These are phyloP conservation scores for Cucurbita moschata DNA, from an alignment of 306 rosid genomes.

Conservation along the genomic window DNA sequence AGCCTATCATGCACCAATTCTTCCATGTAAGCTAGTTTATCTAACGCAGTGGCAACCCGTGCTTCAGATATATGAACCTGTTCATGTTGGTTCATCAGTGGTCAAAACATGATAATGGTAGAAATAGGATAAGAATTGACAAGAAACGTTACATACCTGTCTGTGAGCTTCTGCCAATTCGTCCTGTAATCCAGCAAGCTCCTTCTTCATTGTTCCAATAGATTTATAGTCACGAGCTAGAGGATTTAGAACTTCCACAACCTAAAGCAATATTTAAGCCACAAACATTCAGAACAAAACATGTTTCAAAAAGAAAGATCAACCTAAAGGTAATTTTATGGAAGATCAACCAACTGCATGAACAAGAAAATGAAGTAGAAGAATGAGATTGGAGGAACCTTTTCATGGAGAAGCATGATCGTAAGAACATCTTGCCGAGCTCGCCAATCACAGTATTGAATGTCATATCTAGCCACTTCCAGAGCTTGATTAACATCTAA, in stretches of 20 bases:
- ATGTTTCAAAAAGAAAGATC: neutral
- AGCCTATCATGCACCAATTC: constrained; percentile 77
- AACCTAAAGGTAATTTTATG: neutral
- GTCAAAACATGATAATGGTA: neutral
- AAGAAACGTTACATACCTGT: constrained; percentile 35
- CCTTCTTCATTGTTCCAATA: constrained; percentile 83
- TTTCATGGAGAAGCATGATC: constrained; percentile 93
- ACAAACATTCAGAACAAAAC: neutral
- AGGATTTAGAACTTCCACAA: constrained; percentile 72
- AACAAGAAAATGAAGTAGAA: neutral
- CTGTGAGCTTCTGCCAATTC: constrained; percentile 73
- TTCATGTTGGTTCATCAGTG: constrained; percentile 16
- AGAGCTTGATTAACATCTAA: constrained; percentile 65
- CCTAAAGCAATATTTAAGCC: constrained; percentile 15
- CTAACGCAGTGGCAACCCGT: constrained; percentile 81
- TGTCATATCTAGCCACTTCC: constrained; percentile 75
- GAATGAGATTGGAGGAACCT: constrained; percentile 26
- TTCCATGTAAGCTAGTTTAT: constrained; percentile 97
- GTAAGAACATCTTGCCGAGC: constrained; percentile 94
- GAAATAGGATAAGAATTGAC: neutral
- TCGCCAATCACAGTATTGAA: constrained; percentile 94
- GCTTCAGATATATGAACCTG: constrained; percentile 98
- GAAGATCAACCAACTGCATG: neutral
- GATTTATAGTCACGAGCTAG: constrained; percentile 86
- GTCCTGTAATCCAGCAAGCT: constrained; percentile 78